A percentile compares a stretch with the other conserved stretches of the same genome.
These are phyloP conservation scores for Otatea glauca DNA, from an alignment of 176 grass and related monocot species.

Conservation along the genomic window DNA sequence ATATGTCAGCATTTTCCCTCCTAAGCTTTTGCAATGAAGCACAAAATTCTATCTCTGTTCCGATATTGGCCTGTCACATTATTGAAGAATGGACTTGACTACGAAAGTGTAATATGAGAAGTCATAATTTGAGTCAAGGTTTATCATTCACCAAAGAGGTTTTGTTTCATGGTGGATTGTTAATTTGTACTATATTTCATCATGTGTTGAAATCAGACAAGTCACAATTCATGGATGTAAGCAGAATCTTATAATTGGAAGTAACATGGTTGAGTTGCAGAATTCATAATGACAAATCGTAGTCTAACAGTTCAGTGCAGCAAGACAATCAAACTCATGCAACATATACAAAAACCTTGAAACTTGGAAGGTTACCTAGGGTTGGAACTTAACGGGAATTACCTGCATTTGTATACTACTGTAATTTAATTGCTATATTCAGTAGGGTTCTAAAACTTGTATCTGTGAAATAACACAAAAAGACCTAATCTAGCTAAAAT, in stretches of 20 bases:
- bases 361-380: too few species aligned
- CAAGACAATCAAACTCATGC: too few species aligned
- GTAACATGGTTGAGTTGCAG: background rate
- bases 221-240: background rate
- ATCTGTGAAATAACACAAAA: too few species aligned
- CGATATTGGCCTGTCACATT: slow-evolving; percentile 61
- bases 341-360: too few species aligned
- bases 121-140: slow-evolving; percentile 8
- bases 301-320: too few species aligned
- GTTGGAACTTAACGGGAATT: too few species aligned
- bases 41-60: slow-evolving; percentile 55
- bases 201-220: background rate
- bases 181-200: background rate
- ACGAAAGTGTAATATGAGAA: background rate
- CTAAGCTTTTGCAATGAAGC: slow-evolving; percentile 66
- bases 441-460: too few species aligned
- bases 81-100: slow-evolving; percentile 30
- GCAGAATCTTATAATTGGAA: slow-evolving; percentile 19
- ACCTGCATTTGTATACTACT: too few species aligned
- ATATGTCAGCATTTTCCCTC: slow-evolving; percentile 58
- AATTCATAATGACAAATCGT: background rate
- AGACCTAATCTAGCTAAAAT: too few species aligned
- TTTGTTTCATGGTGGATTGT: slow-evolving; percentile 19
- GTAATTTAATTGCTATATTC: too few species aligned
- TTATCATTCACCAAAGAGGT: slow-evolving; percentile 6